These are phyloP conservation scores for Thuja plicata DNA, from an alignment of 83 land plant species.

Conservation along the genomic window DNA sequence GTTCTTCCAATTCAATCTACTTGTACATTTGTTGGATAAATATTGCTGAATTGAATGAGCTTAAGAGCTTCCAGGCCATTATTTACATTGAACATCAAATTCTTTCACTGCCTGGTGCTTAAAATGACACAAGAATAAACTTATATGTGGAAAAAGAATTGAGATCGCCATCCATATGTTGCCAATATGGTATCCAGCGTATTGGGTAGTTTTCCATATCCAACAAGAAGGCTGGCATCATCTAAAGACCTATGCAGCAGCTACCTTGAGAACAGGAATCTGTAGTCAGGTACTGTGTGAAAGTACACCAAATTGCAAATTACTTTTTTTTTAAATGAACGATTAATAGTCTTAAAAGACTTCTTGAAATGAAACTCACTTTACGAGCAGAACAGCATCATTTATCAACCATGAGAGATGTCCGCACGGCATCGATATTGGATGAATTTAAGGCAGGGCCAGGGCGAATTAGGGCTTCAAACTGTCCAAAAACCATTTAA, in stretches of 20 bases:
- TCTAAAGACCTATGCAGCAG: background rate
- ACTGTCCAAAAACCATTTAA: background rate
- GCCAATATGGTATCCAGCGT: background rate
- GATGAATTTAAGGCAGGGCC: background rate
- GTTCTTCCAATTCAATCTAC: background rate
- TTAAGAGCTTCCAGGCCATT: background rate
- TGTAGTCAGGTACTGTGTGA: background rate
- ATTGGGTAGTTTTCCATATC: background rate
- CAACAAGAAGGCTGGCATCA: background rate
- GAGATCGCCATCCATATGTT: background rate
- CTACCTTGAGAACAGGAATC: background rate
- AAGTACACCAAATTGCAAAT: background rate
- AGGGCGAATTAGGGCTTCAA: conserved; percentile 1
- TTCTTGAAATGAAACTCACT: background rate
- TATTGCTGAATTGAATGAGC: background rate
- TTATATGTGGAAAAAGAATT: background rate
- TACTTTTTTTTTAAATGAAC: background rate
- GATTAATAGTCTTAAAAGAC: background rate
- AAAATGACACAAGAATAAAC: background rate
- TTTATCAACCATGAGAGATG: conserved; percentile 1
- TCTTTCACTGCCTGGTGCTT: background rate
- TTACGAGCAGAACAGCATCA: background rate
- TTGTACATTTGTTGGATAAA: background rate
- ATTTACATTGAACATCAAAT: background rate
- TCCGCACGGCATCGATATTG: background rate